Evolutionary conservation across 306 rosid genomes (phyloP).

Genomic region (Vigna hirtella): DNA sequence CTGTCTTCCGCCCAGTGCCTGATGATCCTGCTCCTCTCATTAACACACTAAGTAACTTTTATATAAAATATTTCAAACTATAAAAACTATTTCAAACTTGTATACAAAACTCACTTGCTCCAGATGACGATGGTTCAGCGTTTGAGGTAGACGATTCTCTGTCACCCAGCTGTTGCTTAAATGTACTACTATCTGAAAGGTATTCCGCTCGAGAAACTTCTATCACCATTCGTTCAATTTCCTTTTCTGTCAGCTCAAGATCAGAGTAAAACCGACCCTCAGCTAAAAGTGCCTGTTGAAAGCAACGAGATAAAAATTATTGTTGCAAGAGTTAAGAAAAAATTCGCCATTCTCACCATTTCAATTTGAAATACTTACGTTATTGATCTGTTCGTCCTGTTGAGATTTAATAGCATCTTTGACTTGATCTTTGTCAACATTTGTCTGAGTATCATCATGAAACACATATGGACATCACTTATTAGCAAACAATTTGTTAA

Average conservation of each 20-base stretch:
- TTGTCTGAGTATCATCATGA: constrained; percentile 62
- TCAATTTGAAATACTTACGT: constrained; percentile 60
- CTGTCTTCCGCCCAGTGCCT: constrained; percentile 58
- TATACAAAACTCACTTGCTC: constrained; percentile 62
- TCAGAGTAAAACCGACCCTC: constrained; percentile 97
- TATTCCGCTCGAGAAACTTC: constrained; percentile 91
- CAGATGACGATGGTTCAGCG: constrained; percentile 95
- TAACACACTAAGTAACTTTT: neutral
- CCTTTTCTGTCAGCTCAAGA: constrained; percentile 96
- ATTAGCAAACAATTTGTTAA: constrained; percentile 24
- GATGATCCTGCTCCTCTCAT: constrained; percentile 60
- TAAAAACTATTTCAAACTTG: too few relatives aligned
- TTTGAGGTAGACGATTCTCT: constrained; percentile 80
- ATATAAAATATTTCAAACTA: too few relatives aligned
- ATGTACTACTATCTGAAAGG: constrained; percentile 58
- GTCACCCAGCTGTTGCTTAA: constrained; percentile 61
- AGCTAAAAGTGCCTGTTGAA: constrained; percentile 87
- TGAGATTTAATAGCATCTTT: constrained; percentile 95
- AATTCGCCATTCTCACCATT: neutral
- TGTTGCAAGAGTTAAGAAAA: constrained; percentile 8
- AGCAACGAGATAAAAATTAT: neutral
- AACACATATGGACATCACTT: constrained; percentile 35
- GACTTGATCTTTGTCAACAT: constrained; percentile 89
- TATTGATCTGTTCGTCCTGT: constrained; percentile 90
- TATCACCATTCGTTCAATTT: constrained; percentile 89